A percentile compares a stretch with the other conserved stretches of the same genome.
Conservation (phyloP, 495 filamentous ascomycete genomes). For the Chlorociboria aeruginascens region DNA sequence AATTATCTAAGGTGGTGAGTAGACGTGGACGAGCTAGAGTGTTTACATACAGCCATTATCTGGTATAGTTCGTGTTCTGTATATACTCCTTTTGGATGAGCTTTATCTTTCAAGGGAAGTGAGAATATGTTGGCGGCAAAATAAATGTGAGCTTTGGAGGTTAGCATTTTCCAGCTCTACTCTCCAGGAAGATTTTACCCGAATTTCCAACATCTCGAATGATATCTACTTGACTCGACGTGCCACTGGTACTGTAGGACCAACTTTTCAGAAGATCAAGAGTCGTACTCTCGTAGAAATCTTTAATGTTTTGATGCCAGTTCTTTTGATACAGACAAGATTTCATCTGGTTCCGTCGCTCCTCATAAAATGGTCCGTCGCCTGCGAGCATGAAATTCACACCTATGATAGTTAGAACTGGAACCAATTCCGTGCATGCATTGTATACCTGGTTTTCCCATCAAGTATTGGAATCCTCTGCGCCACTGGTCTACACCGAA, state of each 20-base stretch:
- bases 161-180: constrained; percentile 17
- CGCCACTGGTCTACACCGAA: constrained; percentile 52
- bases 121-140: constrained; percentile 62
- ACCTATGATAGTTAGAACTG: constrained; percentile 14
- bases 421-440: constrained; percentile 20
- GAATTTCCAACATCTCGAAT: constrained; percentile 61
- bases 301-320: constrained; percentile 45
- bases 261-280: constrained; percentile 49
- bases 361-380: constrained; percentile 32
- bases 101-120: constrained; percentile 57
- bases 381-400: constrained; percentile 45
- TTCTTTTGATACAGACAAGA: constrained; percentile 40
- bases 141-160: constrained; percentile 49
- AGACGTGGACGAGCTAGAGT: not conserved
- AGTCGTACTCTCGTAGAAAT: constrained; percentile 52
- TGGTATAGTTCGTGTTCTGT: constrained; percentile 69
- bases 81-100: constrained; percentile 56
- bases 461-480: constrained; percentile 34
- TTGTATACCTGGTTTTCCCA: constrained; percentile 33
- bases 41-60: constrained; percentile 34
- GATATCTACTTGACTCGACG: constrained; percentile 50
- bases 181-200: not conserved
- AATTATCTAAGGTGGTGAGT: constrained; percentile 28
- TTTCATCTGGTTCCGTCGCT: constrained; percentile 38
- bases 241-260: constrained; percentile 30